Percentiles rank a stretch among this genome's conserved stretches.
Conservation (phyloP, 805 yeast species). For the Sungouiozyma ichnusensis region DNA sequence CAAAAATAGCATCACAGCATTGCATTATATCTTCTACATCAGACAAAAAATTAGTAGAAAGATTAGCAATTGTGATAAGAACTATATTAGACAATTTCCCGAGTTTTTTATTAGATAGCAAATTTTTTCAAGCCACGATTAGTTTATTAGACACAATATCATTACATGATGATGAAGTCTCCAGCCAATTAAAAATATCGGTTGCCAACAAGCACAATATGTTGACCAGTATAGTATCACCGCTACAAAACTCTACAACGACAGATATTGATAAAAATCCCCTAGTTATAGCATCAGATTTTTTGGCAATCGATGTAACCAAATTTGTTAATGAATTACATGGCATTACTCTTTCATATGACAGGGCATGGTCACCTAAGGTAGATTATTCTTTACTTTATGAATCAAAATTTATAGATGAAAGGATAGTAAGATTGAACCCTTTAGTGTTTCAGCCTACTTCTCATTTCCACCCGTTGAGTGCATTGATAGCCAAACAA, state of each 20-base stretch:
- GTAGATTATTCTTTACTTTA: slow-evolving; percentile 67
- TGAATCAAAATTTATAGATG: slow-evolving; percentile 31
- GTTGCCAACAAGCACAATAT: slow-evolving; percentile 42
- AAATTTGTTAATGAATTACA: slow-evolving; percentile 55
- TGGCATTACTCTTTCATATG: slow-evolving; percentile 55
- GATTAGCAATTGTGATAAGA: slow-evolving; percentile 44
- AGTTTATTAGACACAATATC: slow-evolving; percentile 39
- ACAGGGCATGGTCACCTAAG: slow-evolving; percentile 66
- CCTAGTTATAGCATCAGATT: slow-evolving; percentile 14
- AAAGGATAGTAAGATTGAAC: slow-evolving; percentile 36
- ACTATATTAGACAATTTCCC: slow-evolving; percentile 50
- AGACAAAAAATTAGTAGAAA: slow-evolving; percentile 35
- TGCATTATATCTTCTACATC: slow-evolving; percentile 24
- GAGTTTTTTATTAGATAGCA: slow-evolving; percentile 59
- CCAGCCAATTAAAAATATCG: slow-evolving; percentile 42
- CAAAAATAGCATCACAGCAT: slow-evolving; percentile 14
- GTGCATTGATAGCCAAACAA: slow-evolving; percentile 60
- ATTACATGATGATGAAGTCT: slow-evolving; percentile 39
- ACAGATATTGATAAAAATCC: slow-evolving; percentile 25
- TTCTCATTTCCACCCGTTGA: slow-evolving; percentile 64
- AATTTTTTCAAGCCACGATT: slow-evolving; percentile 47
- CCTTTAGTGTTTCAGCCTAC: slow-evolving; percentile 68
- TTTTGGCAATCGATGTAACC: slow-evolving; percentile 44
- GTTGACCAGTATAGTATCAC: slow-evolving; percentile 31
- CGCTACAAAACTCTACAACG: slow-evolving; percentile 8